These are phyloP conservation scores for Aspergillus sp. DNA, from an alignment of 2,329 filamentous ascomycete genomes.

Conservation along the genomic window DNA sequence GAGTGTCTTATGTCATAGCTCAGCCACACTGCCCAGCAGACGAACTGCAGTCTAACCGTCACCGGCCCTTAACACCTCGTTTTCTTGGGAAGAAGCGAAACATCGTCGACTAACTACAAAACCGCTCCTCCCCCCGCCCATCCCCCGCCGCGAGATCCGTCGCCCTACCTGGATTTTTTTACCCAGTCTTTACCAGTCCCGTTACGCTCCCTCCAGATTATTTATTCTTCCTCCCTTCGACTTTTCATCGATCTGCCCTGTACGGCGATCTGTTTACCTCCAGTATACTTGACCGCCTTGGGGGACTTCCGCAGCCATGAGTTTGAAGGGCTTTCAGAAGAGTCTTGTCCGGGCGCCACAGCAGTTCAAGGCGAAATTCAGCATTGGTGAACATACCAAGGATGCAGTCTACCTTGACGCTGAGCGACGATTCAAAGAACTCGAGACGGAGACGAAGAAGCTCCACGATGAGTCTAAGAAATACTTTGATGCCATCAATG, in stretches of 20 bases:
- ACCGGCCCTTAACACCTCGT: slow-evolving; percentile 8
- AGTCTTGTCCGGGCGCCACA: slow-evolving; percentile 85
- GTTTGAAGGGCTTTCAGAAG: slow-evolving; percentile 95
- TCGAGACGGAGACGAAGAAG: slow-evolving; percentile 93
- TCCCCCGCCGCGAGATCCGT: too few species aligned
- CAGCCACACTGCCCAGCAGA: slow-evolving; percentile 15
- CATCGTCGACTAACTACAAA: too few species aligned
- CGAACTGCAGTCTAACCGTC: slow-evolving; percentile 17
- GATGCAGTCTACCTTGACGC: slow-evolving; percentile 93
- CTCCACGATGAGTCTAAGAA: slow-evolving; percentile 95
- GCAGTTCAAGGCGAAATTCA: slow-evolving; percentile 86
- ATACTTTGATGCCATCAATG: slow-evolving; percentile 96
- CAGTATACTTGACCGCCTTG: background rate
- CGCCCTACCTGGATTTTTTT: too few species aligned
- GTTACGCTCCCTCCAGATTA: background rate
- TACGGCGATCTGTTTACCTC: background rate
- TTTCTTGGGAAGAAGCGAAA: too few species aligned
- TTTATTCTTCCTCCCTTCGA: background rate
- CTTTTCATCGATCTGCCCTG: background rate
- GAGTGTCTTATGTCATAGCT: slow-evolving; percentile 19
- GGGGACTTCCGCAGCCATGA: slow-evolving; percentile 56
- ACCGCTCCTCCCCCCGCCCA: too few species aligned
- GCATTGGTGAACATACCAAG: slow-evolving; percentile 91
- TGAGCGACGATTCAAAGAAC: slow-evolving; percentile 86
- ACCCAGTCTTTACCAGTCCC: background rate